Percentiles rank a stretch among this genome's conserved stretches.
Evolutionary conservation across 129 eudicot genomes (phyloP).

Genomic region (Centaurea solstitialis): DNA sequence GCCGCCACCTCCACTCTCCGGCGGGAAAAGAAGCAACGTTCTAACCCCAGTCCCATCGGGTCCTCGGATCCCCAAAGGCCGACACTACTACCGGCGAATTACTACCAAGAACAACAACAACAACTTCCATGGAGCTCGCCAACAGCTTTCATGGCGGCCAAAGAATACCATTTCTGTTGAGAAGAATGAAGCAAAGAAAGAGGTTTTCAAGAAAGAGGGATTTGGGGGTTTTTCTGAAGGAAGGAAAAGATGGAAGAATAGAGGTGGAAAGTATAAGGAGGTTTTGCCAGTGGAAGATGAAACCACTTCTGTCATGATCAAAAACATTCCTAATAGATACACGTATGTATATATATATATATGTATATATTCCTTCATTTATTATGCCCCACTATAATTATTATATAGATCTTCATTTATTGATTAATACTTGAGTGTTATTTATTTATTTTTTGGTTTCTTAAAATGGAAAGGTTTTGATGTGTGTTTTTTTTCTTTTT

Average conservation of each 20-base stretch:
- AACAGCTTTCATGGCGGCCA: background rate
- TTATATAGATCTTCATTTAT: background rate
- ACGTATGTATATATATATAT: too few relatives aligned
- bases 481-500: too few relatives aligned
- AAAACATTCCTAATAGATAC: constrained; percentile 59
- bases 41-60: background rate
- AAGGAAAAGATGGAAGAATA: constrained; percentile 10
- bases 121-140: background rate
- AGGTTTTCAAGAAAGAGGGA: too few relatives aligned
- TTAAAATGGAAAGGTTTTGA: background rate
- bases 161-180: background rate
- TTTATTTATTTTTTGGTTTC: too few relatives aligned
- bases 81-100: background rate
- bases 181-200: background rate
- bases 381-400: too few relatives aligned
- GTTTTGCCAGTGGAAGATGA: constrained; percentile 23
- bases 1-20: background rate
- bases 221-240: too few relatives aligned
- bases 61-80: background rate
- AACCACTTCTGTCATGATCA: constrained; percentile 64
- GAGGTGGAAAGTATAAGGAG: background rate
- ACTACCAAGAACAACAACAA: too few relatives aligned
- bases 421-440: too few relatives aligned
- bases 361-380: too few relatives aligned
- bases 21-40: background rate